These are phyloP conservation scores for Phytopythium vexans DNA, from an alignment of 352 stramenopile species.

Conservation along the genomic window DNA sequence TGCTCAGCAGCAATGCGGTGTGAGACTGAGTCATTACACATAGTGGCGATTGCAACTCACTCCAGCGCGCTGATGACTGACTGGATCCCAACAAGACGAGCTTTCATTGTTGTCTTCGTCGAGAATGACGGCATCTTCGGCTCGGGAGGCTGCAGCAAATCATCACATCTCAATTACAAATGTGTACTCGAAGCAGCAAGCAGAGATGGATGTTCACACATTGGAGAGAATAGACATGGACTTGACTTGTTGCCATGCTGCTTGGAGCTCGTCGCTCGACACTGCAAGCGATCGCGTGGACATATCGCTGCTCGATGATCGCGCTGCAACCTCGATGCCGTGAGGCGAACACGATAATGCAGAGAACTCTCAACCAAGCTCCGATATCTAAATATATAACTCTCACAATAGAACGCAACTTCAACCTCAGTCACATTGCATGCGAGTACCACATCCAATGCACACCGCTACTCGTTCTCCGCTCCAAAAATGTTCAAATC, in stretches of 20 bases:
- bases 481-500: background rate
- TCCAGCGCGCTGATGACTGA: slow-evolving; percentile 67
- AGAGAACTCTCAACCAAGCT: background rate
- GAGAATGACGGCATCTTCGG: slow-evolving; percentile 60
- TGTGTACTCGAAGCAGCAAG: background rate
- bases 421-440: background rate
- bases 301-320: slow-evolving; percentile 23
- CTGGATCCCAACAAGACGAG: slow-evolving; percentile 53
- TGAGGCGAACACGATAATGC: background rate
- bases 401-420: background rate
- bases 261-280: slow-evolving; percentile 60
- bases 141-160: slow-evolving; percentile 34
- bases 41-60: slow-evolving; percentile 21
- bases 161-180: background rate
- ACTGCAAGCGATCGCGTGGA: slow-evolving; percentile 24
- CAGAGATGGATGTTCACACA: slow-evolving; percentile 15
- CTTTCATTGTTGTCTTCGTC: slow-evolving; percentile 57
- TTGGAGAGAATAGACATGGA: slow-evolving; percentile 44
- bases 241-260: slow-evolving; percentile 70
- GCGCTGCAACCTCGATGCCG: slow-evolving; percentile 1
- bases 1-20: slow-evolving; percentile 4
- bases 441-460: no score
- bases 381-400: slow-evolving; percentile 1
- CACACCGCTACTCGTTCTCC: background rate
- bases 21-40: background rate